phyloP scores from a whole-genome alignment of 139 green algal species.

The Spirogloea muscicola region DNA sequence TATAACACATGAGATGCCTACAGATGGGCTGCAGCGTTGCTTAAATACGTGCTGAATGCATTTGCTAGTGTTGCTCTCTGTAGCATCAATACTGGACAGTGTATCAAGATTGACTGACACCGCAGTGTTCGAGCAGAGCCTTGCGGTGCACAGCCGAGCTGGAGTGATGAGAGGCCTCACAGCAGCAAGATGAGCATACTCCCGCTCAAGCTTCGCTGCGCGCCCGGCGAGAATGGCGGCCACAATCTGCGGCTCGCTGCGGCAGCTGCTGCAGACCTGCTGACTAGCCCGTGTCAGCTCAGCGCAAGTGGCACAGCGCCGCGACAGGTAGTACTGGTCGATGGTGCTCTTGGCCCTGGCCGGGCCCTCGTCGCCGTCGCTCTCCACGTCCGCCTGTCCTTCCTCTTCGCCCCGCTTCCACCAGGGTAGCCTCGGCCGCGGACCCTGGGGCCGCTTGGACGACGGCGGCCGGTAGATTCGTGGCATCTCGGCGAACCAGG shows the following conservation, averaged over 20 bases:
- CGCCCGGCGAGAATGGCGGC: slow-evolving; percentile 7
- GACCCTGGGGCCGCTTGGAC: slow-evolving; percentile 9
- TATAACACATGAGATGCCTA: too few species aligned
- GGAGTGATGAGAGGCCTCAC: slow-evolving; percentile 10
- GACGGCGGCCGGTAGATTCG: slow-evolving; percentile 4
- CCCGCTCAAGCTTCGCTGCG: slow-evolving; percentile 8
- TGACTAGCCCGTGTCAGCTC: slow-evolving; percentile 60
- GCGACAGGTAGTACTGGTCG: slow-evolving; percentile 86
- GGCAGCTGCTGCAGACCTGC: slow-evolving; percentile 8
- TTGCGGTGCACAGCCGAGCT: too few species aligned
- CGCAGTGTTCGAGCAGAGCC: too few species aligned
- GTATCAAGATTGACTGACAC: too few species aligned
- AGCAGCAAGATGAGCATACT: slow-evolving; percentile 3
- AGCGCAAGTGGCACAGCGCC: slow-evolving; percentile 87
- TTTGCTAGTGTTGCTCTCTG: too few species aligned
- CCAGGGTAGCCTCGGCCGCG: not conserved
- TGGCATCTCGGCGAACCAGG: slow-evolving; percentile 80
- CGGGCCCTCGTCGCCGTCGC: not conserved
- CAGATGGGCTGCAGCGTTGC: too few species aligned
- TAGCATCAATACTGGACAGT: too few species aligned
- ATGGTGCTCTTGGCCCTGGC: slow-evolving; percentile 51
- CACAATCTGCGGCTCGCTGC: not conserved
- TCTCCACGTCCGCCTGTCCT: slow-evolving; percentile 1
- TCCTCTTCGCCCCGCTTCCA: not conserved
- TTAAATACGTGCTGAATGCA: too few species aligned